phyloP scores from a whole-genome alignment of 345 rosid species.

The Corchorus capsularis region DNA sequence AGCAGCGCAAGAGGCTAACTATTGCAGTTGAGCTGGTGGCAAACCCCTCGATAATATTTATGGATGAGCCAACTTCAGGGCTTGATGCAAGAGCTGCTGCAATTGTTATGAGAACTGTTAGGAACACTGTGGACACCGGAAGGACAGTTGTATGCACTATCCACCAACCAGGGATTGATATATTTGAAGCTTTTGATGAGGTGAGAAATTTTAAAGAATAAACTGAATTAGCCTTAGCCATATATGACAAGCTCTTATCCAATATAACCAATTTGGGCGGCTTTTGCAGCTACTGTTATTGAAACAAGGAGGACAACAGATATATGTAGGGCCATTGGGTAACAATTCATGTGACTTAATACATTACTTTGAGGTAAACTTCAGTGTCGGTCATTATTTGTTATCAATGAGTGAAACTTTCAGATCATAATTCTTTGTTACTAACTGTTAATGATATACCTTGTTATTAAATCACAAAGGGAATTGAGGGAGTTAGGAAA shows the following conservation, averaged over 20 bases:
- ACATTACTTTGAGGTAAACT: conserved; percentile 65
- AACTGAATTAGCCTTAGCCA: background rate
- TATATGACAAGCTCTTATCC: background rate
- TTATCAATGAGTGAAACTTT: background rate
- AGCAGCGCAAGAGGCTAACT: conserved; percentile 87
- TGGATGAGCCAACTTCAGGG: conserved; percentile 98
- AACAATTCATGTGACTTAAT: conserved; percentile 56
- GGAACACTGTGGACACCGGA: conserved; percentile 90
- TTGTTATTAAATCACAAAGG: conserved; percentile 30
- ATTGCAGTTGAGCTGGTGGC: conserved; percentile 94
- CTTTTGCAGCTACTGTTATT: conserved; percentile 60
- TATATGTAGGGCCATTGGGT: conserved; percentile 82
- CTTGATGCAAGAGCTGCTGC: conserved; percentile 96
- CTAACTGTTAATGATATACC: background rate
- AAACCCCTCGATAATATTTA: conserved; percentile 86
- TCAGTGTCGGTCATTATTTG: background rate
- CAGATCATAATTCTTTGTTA: background rate
- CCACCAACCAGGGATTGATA: conserved; percentile 90
- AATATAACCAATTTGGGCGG: background rate
- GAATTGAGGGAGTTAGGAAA: conserved; percentile 54
- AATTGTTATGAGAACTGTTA: conserved; percentile 83
- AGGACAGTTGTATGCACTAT: conserved; percentile 96
- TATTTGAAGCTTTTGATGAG: conserved; percentile 95
- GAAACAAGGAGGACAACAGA: conserved; percentile 81
- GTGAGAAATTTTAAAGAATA: conserved; percentile 30